Percentiles rank a stretch among this genome's conserved stretches.
phyloP scores from a whole-genome alignment of 768 basidiomycete species.

The Lentinus tigrinus region DNA sequence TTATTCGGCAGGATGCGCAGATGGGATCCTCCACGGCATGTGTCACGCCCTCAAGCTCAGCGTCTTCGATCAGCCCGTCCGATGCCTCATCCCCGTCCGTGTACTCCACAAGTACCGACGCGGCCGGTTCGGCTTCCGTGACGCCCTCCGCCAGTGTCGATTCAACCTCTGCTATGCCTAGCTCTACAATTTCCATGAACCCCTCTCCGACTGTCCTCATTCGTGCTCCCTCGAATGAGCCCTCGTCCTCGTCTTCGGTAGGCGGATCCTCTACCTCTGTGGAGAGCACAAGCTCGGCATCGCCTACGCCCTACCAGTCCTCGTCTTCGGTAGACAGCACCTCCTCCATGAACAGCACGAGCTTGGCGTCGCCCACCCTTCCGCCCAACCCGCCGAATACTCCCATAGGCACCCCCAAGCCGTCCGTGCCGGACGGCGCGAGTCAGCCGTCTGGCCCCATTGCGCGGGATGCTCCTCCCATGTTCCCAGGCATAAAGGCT shows the following conservation, averaged over 20 bases:
- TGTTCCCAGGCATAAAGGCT: constrained; percentile 5
- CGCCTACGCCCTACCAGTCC: not conserved
- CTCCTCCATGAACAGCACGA: not conserved
- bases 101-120: too few relatives aligned
- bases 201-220: not conserved
- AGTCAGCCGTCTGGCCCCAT: not conserved
- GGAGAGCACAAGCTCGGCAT: not conserved
- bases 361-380: constrained; percentile 13
- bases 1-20: too few relatives aligned
- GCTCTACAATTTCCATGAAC: not conserved
- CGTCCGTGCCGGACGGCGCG: not conserved
- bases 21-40: too few relatives aligned
- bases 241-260: too few relatives aligned
- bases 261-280: not conserved
- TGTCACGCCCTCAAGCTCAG: too few relatives aligned
- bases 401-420: constrained; percentile 1
- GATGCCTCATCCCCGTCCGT: too few relatives aligned
- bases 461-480: constrained; percentile 2
- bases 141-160: not conserved
- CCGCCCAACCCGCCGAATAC: constrained; percentile 23
- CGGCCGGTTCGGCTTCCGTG: too few relatives aligned
- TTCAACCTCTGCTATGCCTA: not conserved
- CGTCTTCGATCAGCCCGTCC: too few relatives aligned
- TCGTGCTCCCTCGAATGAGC: not conserved
- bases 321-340: not conserved